A percentile compares a stretch with the other conserved stretches of the same genome.
Conservation (phyloP, 2,329 filamentous ascomycete genomes). For the Xylaria sp. region DNA sequence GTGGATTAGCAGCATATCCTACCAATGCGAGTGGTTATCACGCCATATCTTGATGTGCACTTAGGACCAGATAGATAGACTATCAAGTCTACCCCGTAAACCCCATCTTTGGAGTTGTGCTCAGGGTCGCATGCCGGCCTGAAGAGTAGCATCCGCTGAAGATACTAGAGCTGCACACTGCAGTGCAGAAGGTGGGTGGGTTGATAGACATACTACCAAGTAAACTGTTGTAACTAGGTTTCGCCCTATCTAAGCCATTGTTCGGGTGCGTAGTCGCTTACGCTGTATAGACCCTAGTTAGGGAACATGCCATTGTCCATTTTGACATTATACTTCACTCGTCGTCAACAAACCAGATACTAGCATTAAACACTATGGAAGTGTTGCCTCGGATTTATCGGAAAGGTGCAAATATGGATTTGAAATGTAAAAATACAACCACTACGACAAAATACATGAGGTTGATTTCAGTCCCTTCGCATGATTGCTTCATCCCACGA, state of each 20-base stretch:
- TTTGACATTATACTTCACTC: background rate
- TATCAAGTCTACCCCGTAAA: background rate
- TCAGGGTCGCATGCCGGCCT: background rate
- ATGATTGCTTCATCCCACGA: background rate
- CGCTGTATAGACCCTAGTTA: background rate
- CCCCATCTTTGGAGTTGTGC: background rate
- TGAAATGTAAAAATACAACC: background rate
- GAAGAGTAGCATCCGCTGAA: background rate
- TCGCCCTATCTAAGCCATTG: background rate
- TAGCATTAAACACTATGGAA: background rate
- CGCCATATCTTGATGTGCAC: constrained; percentile 8
- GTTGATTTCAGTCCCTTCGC: background rate
- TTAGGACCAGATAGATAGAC: background rate
- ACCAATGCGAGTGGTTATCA: background rate
- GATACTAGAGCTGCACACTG: background rate
- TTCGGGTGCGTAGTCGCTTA: background rate
- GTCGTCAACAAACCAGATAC: background rate
- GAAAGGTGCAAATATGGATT: background rate
- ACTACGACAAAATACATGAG: background rate
- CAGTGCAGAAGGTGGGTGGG: background rate
- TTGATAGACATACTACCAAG: background rate
- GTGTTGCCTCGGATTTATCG: too few relatives aligned
- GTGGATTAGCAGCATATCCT: background rate
- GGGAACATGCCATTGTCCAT: background rate
- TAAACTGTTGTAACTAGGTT: background rate